Evolutionary conservation across 2,329 filamentous ascomycete genomes (phyloP), one percentile per base, ranked within the genome.

Genomic region (Stenocarpella maydis): DNA sequence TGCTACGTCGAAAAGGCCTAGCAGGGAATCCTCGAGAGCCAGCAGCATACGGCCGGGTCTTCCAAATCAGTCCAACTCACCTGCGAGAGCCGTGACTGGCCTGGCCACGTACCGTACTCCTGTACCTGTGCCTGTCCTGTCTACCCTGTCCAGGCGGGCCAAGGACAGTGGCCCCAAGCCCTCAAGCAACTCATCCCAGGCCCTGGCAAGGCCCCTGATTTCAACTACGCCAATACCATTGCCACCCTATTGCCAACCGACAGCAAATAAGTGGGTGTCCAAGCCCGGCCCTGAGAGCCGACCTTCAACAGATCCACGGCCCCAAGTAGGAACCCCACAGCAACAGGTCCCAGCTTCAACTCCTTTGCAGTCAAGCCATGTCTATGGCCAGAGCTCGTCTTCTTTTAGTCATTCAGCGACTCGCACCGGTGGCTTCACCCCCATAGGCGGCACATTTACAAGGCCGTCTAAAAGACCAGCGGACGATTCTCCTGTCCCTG

Each of bases 361-460:
- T 9, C 19, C 14, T 52, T 15, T 17, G 1, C 39, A 17, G 19
- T 8, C 53, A 19, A 15, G 37, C n/a, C 34, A 28, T 34, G 9
- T 24, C 6, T 10, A 37, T 5, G 41, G 19, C 21, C 45, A 9
- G 41, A 5, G 2, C 26, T 60, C 52, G 8, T 24, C 28, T 4
- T 28, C 58, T n/a, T 19, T 9, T 7, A 31, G 14, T 2, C 9
- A 43, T 3, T n/a, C 58, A 15, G 28, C 21, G 8, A 12, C 47
- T n/a, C 50, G 26, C 21, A 31, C 43, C 24, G 67, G 69, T 61
- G 71, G 75, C 43, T 78, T 78, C 61, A 77, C 76, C 0, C 77
- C 76, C 2, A 74, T 75, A 0, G 75, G 72, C 12, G 73, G 71
- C 17, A 73, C 74, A 45, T 69, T 73, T 14, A 65, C 28, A 10